These are phyloP conservation scores for Neofusicoccum laricinum DNA, from an alignment of 2,329 filamentous ascomycete species.

Conservation along the genomic window DNA sequence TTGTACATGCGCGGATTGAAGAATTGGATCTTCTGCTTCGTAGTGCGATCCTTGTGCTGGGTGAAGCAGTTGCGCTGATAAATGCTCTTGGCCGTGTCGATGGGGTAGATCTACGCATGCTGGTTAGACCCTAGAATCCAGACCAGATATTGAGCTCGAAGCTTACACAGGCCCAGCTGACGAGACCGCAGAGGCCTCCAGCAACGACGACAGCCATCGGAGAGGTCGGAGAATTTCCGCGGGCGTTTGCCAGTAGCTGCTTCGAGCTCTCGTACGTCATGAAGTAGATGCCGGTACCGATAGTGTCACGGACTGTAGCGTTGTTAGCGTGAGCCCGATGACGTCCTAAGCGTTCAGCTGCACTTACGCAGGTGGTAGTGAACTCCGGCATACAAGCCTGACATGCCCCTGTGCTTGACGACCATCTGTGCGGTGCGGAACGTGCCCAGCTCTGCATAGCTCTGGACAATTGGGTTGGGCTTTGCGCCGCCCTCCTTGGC, in stretches of 20 bases:
- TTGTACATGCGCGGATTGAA: constrained; percentile 78
- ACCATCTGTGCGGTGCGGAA: constrained; percentile 74
- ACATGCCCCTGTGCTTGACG: constrained; percentile 68
- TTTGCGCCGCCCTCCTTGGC: constrained; percentile 48
- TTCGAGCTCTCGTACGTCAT: constrained; percentile 87
- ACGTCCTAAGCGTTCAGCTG: neutral
- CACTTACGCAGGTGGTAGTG: constrained; percentile 70
- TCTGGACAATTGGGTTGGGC: constrained; percentile 43
- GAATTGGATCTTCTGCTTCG: constrained; percentile 69
- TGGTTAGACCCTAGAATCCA: constrained; percentile 19
- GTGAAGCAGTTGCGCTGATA: constrained; percentile 80
- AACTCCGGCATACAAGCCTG: constrained; percentile 78
- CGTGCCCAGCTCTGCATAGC: constrained; percentile 76
- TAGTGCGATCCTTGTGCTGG: constrained; percentile 57
- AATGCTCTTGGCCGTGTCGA: constrained; percentile 81
- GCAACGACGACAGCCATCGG: constrained; percentile 75
- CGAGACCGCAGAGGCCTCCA: constrained; percentile 76
- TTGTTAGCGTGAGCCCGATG: neutral
- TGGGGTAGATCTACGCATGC: constrained; percentile 48
- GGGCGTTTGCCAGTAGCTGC: constrained; percentile 73
- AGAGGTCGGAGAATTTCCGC: constrained; percentile 70
- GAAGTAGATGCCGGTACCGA: constrained; percentile 83
- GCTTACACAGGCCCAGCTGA: constrained; percentile 67
- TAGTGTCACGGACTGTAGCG: constrained; percentile 69
- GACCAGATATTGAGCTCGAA: constrained; percentile 23